These are phyloP conservation scores for Cordyceps sp. DNA, from an alignment of 2,329 filamentous ascomycete species.

Conservation along the genomic window DNA sequence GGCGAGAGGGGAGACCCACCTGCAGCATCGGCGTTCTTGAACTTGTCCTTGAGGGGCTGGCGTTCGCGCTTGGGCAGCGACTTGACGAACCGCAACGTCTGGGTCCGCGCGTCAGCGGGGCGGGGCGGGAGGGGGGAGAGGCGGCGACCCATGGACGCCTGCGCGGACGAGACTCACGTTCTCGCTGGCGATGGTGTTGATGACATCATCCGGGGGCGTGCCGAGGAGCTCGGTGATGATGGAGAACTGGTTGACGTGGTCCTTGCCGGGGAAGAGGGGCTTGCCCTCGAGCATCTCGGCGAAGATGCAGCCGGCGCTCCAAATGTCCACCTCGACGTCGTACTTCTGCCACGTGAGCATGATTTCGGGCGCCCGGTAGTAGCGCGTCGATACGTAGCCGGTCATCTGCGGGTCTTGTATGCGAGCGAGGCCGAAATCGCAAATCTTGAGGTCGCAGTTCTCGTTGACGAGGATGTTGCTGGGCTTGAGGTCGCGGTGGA, in stretches of 20 bases:
- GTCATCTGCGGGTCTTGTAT: conserved; percentile 99
- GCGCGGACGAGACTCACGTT: no score
- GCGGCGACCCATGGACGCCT: no score
- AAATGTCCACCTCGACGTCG: conserved; percentile 96
- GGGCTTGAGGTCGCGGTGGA: conserved; percentile 93
- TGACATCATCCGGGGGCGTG: conserved; percentile 94
- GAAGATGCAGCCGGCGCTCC: conserved; percentile 98
- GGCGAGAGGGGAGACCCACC: conserved; percentile 34
- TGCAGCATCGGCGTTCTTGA: conserved; percentile 80
- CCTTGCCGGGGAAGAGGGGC: conserved; percentile 94
- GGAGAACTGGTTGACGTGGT: conserved; percentile 98
- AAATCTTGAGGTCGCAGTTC: conserved; percentile 99
- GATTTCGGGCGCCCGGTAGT: conserved; percentile 97
- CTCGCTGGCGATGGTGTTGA: conserved; percentile 95
- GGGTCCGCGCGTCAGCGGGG: conserved; percentile 6
- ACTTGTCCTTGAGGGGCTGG: conserved; percentile 73
- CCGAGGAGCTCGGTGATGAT: conserved; percentile 97
- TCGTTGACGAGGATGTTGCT: conserved; percentile 99
- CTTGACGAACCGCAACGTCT: conserved; percentile 95
- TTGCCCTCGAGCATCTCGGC: conserved; percentile 99
- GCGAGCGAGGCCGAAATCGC: conserved; percentile 91
- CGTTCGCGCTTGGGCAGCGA: conserved; percentile 90
- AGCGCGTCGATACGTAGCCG: conserved; percentile 94
- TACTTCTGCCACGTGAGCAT: conserved; percentile 99
- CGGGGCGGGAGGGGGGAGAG: no score